Base-by-base conservation (phyloP, 2,329 filamentous ascomycete genomes). In the Aureobasidium uvarum region DNA sequence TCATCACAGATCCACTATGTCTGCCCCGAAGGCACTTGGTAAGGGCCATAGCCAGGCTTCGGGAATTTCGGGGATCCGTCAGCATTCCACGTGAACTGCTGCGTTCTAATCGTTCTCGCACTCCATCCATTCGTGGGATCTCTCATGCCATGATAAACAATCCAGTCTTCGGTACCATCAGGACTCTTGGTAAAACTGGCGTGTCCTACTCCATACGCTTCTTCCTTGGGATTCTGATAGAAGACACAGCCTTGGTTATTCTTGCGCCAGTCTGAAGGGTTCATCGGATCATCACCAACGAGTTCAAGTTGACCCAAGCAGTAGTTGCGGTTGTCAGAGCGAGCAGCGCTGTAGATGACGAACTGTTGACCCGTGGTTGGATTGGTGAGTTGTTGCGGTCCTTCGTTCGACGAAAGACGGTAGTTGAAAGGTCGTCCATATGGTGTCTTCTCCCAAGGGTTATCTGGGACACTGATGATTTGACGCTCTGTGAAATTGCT, bases 131-230 rank as follows among this genome's bases (percentile, higher is more conserved):
- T 78, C 31, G 74, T 74, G n/a, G 80, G 79, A 69, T 82, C 76
- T 39, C 71, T 67, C 80, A 83, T 83, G 11, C 81, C 81, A 70
- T 83, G 81, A 70, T 83, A 84, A n/a, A 83, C 78, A 58, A 84
- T 80, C 79, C 80, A 84, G 64, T 80, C 74, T 71, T 83, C 78
- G 1, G 56, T 77, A 0, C 77, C 79, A 69, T 83, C 81, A 0
- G 79, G 80, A 65, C 77, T 80, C 64, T 77, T 81, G 6, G 77
- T 78, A 66, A 82, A 84, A 67, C 80, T 82, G 20, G 81, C 81
- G 68, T 83, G 81, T 0, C 81, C 81, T 5, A 83, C 81, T 0
- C 81, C 81, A 68, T 80, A 83, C 0, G 78, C 79, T 36, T 75
- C 66, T 51, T 78, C 77, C 6, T 70, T 68, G 1, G 79, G 75